Base-by-base conservation (phyloP, 2,329 filamentous ascomycete species). In the Penicillium sp. region DNA sequence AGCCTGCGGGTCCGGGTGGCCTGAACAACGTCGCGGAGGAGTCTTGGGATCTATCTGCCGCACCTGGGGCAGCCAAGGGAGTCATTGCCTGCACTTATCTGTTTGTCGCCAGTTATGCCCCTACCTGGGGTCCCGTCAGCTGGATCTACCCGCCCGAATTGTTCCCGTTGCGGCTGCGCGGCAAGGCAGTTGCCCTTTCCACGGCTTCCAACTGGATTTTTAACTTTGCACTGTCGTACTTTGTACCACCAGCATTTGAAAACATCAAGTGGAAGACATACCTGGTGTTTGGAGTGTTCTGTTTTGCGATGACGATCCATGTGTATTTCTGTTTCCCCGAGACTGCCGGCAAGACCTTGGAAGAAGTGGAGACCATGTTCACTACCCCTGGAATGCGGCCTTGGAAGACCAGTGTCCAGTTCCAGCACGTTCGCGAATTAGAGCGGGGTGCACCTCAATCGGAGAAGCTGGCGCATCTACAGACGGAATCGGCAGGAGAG, bases 281-380 rank as follows among this genome's bases (percentile, higher is more conserved):
- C 74, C 82, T 91, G 72, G 80, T 93, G 60, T 93, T 93, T 68
- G 90, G 82, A 7, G 81, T 86, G 16, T 90, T 91, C 77, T 90
- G 88, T 70, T 81, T 81, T 1, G 79, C 80, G 21, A 88, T 89
- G 63, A 85, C 86, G 46, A 68, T 91, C 41, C 88, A 91, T 72
- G 85, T 89, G 69, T 83, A 84, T 71, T 79, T 91, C 35, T 51
- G 53, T 21, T 67, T 67, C 58, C 64, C 64, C 13, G 64, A 67
- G 48, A 67, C 64, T 4, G 64, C 69, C 81, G 88, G 88, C 13
- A 90, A 86, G 74, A 89, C 88, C 0, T 83, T 93, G 1, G 90
- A 93, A 68, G 89, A 93, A 69, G 87, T 91, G 72, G 88, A 90
- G 19, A 14, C 14, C 14, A 86, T 92, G 61, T 93, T 93, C 70